Percentiles rank a stretch among this genome's conserved stretches.
phyloP scores from a whole-genome alignment of 306 rosid species.

The Castanospermum australe region DNA sequence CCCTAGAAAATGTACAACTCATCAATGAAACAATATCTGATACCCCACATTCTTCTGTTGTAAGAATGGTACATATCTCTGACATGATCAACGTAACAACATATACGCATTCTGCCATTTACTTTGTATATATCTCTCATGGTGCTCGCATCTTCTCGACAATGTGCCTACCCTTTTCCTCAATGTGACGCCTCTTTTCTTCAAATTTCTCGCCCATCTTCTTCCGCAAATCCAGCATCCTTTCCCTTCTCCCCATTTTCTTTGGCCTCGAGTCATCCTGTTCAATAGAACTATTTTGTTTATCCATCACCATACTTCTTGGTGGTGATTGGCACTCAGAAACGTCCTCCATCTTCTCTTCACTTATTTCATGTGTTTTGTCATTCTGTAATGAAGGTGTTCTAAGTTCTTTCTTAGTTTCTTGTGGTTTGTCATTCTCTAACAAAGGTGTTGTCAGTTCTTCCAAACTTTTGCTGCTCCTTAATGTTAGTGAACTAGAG shows the following conservation, averaged over 20 bases:
- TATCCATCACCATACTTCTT: slow-evolving; percentile 32
- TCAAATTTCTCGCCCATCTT: slow-evolving; percentile 89
- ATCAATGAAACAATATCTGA: slow-evolving; percentile 11
- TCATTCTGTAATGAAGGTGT: slow-evolving; percentile 32
- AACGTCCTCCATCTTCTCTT: slow-evolving; percentile 32
- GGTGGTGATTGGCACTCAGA: slow-evolving; percentile 28
- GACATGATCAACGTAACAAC: no score
- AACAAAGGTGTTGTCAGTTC: slow-evolving; percentile 49
- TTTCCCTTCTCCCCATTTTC: slow-evolving; percentile 81
- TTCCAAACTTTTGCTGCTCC: slow-evolving; percentile 26
- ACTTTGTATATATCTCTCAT: slow-evolving; percentile 26
- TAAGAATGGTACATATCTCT: not conserved
- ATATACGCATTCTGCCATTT: slow-evolving; percentile 11
- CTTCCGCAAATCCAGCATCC: slow-evolving; percentile 77
- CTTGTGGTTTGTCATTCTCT: slow-evolving; percentile 42
- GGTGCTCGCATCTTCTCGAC: slow-evolving; percentile 94
- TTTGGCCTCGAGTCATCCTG: slow-evolving; percentile 55
- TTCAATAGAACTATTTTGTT: slow-evolving; percentile 35
- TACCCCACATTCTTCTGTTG: not conserved
- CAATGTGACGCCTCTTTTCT: slow-evolving; percentile 81
- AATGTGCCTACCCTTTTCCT: slow-evolving; percentile 78
- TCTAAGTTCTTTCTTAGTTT: slow-evolving; percentile 34
- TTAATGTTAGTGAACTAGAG: slow-evolving; percentile 24
- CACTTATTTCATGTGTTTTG: slow-evolving; percentile 22
- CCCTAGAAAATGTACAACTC: not conserved